Evolutionary conservation across 441 rosid genomes (phyloP), one percentile per base, ranked within the genome.

Genomic region (Iberis amara): DNA sequence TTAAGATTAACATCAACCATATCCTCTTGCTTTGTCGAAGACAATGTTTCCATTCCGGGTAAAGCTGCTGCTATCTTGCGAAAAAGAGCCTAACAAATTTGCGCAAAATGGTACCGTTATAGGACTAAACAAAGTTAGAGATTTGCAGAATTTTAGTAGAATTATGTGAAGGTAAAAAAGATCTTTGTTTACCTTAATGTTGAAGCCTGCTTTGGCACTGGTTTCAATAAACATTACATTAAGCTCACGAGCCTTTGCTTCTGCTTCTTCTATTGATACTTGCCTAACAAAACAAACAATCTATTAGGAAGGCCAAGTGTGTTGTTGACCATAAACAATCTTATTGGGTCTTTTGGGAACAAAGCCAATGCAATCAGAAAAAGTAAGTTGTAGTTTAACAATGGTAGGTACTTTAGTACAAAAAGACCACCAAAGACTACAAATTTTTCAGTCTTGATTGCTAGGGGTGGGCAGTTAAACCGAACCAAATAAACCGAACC

Each of bases 121-220:
- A 30, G 53, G 11, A 4, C 51, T 55, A 43, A 21, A 56, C 37
- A 56, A 56, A 9, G 52, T 8, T 24, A 5, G 7, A 2, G 7
- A 1, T 5, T 30, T 4, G 7, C 7, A 5, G 33, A 30, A 30
- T n/a, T 30, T 30, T 8, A 30, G 27, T 35, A 49, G 15, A 21
- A 7, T n/a, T 35, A 35, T 10, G 45, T 24, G 39, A 35, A 42
- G 53, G n/a, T n/a, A n/a, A n/a, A 0, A 0, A 52, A 52, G 9
- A 37, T 11, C 14, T 8, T 33, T 32, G 35, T 27, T 56, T 57
- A 82, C 94, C 94, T 86, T 89, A 23, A 89, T 84, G 68, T 89
- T 89, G 71, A 89, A 89, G 59, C 96, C 97, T 5, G 97, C 95
- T 74, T 86, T 89, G 28, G 97, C 95, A 75, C 97, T 89, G 43